Evolutionary conservation across 306 rosid genomes (phyloP).

Genomic region (Cicer cuneatum): DNA sequence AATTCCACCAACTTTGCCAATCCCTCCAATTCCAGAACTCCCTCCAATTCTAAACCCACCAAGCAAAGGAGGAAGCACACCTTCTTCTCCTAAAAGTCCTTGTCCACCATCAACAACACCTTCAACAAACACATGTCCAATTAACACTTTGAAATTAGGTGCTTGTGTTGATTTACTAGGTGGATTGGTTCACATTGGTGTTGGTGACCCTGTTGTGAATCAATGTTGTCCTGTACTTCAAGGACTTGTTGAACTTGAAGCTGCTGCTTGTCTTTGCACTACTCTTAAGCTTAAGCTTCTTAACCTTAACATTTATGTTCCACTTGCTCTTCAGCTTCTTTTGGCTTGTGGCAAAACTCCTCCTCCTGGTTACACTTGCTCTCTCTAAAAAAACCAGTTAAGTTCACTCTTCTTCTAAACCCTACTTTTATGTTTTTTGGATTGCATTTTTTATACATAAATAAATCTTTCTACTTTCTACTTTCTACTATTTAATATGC

Average conservation of each 20-base stretch:
- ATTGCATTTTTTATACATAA: neutral
- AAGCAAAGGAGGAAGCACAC: constrained; percentile 10
- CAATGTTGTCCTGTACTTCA: constrained; percentile 79
- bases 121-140: constrained; percentile 69
- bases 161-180: constrained; percentile 88
- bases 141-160: constrained; percentile 81
- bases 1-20: constrained; percentile 35
- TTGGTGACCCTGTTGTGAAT: constrained; percentile 78
- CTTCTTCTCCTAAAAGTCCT: neutral
- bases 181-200: constrained; percentile 74
- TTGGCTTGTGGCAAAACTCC: constrained; percentile 89
- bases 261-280: constrained; percentile 92
- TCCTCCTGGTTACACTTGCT: constrained; percentile 97
- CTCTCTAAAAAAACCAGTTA: constrained; percentile 65
- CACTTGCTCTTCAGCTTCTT: constrained; percentile 91
- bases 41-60: constrained; percentile 48
- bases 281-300: constrained; percentile 84
- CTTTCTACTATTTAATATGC: neutral
- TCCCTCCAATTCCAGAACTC: constrained; percentile 39
- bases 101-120: constrained; percentile 58
- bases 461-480: neutral
- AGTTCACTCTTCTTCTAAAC: constrained; percentile 26
- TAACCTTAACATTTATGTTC: constrained; percentile 81
- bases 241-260: constrained; percentile 81
- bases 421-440: constrained; percentile 29